phyloP scores from a whole-genome alignment of 129 eudicot species.

The Lactuca saligna region DNA sequence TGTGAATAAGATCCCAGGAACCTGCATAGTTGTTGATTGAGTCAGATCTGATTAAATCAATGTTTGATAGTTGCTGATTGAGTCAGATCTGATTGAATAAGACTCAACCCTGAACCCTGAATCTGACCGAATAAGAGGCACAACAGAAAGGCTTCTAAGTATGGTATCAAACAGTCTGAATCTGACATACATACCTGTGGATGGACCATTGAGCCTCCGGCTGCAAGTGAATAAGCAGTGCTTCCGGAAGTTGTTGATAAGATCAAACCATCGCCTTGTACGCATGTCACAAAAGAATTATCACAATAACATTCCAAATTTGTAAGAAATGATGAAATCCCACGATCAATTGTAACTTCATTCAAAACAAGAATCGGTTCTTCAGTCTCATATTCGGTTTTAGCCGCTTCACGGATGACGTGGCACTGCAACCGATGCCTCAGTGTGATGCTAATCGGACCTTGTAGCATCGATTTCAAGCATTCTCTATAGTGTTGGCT shows the following conservation, averaged over 20 bases:
- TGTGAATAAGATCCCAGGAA: slow-evolving; percentile 72
- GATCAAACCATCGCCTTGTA: slow-evolving; percentile 86
- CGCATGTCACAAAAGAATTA: slow-evolving; percentile 64
- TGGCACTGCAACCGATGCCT: slow-evolving; percentile 72
- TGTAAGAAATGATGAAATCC: slow-evolving; percentile 72
- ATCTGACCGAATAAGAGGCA: too few species aligned
- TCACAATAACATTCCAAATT: slow-evolving; percentile 78
- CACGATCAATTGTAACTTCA: slow-evolving; percentile 76
- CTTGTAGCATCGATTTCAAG: not conserved
- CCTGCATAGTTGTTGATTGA: slow-evolving; percentile 30
- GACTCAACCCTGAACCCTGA: not conserved
- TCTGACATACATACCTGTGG: slow-evolving; percentile 51
- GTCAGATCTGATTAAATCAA: too few species aligned
- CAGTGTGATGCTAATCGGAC: slow-evolving; percentile 43
- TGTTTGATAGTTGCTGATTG: too few species aligned
- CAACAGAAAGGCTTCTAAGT: too few species aligned
- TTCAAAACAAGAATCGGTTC: slow-evolving; percentile 58
- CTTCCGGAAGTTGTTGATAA: slow-evolving; percentile 87
- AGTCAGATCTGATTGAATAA: not conserved
- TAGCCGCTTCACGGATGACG: slow-evolving; percentile 55
- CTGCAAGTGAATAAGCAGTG: slow-evolving; percentile 83
- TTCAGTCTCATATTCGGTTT: slow-evolving; percentile 50
- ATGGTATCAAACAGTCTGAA: not conserved
- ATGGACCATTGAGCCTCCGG: slow-evolving; percentile 87
- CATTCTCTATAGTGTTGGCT: not conserved